Percentiles rank a stretch among this genome's conserved stretches.
These are phyloP conservation scores for Alnus rubra DNA, from an alignment of 306 rosid species.

Conservation along the genomic window DNA sequence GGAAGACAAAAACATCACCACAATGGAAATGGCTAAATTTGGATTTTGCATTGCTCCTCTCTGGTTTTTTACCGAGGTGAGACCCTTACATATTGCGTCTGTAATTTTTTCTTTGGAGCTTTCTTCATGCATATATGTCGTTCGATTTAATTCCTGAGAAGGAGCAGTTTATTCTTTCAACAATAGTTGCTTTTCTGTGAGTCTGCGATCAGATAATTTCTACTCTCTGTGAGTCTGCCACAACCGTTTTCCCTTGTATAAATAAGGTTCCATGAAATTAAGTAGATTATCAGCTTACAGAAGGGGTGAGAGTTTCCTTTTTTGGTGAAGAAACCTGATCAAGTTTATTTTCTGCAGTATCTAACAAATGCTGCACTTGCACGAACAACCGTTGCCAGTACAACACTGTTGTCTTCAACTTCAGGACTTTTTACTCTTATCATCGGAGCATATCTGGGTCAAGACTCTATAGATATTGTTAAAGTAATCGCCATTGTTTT, in stretches of 20 bases:
- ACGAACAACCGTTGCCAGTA: constrained; percentile 37
- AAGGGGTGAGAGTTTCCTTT: neutral
- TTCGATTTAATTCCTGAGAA: neutral
- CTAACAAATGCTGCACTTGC: constrained; percentile 36
- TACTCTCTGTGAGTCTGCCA: neutral
- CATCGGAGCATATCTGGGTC: constrained; percentile 36
- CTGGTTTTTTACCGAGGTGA: constrained; percentile 41
- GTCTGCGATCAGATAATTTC: neutral
- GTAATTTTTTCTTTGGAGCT: neutral
- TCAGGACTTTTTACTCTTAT: constrained; percentile 34
- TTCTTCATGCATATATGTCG: constrained; percentile 4
- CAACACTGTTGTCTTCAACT: constrained; percentile 34
- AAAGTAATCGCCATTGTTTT: constrained; percentile 31
- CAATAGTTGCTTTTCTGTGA: neutral
- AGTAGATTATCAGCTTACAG: neutral
- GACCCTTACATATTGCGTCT: neutral
- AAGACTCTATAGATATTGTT: constrained; percentile 28
- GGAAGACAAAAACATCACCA: constrained; percentile 17
- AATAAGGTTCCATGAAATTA: neutral
- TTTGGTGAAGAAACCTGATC: neutral
- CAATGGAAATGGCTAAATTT: constrained; percentile 27
- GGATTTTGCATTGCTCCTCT: constrained; percentile 36
- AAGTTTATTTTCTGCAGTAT: constrained; percentile 25
- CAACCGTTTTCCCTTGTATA: neutral
- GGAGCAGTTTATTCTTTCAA: neutral